Conservation (phyloP, 164 flowering plant species). For the Euptelea pleiosperma region DNA sequence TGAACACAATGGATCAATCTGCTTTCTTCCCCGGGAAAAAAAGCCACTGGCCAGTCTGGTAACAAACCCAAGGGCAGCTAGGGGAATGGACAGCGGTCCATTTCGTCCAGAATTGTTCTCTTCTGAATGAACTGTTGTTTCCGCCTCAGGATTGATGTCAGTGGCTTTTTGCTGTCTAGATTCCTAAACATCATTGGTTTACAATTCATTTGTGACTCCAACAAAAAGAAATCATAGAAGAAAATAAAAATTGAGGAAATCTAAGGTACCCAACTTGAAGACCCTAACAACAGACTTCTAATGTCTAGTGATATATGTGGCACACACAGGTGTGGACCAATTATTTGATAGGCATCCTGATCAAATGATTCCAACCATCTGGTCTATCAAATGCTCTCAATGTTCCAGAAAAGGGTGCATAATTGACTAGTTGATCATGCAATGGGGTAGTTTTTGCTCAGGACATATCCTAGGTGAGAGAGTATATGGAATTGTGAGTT, state of each 20-base stretch:
- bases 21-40: constrained; percentile 57
- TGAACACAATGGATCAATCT: constrained; percentile 24
- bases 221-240: background rate
- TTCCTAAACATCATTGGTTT: constrained; percentile 38
- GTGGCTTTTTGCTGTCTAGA: constrained; percentile 22
- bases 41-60: constrained; percentile 77
- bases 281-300: background rate
- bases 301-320: background rate
- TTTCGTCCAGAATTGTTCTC: constrained; percentile 47
- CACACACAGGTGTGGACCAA: background rate
- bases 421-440: background rate
- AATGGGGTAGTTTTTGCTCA: background rate
- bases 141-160: constrained; percentile 27
- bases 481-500: background rate
- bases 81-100: constrained; percentile 71
- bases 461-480: background rate
- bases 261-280: background rate
- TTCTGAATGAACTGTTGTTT: constrained; percentile 24
- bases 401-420: background rate
- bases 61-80: constrained; percentile 77
- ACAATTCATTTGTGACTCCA: constrained; percentile 6
- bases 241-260: background rate
- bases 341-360: background rate
- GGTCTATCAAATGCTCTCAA: background rate
- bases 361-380: too few species aligned